Base-by-base conservation (phyloP, 106 monocot genomes). In the Amphibolis antarctica region DNA sequence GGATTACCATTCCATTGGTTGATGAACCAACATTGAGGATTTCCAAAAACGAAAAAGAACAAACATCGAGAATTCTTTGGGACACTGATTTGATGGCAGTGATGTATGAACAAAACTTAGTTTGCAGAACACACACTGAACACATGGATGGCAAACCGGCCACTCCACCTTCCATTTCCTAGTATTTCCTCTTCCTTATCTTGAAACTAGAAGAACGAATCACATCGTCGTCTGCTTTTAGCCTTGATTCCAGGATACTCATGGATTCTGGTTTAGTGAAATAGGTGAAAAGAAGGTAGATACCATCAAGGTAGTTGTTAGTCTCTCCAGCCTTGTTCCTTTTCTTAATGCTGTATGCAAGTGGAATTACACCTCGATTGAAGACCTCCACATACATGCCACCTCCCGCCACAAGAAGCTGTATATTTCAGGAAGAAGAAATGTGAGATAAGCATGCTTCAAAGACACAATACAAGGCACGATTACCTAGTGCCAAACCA, bases 381-480 rank as follows among this genome's bases (percentile, higher is more conserved):
- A 89, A 94, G 45, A 86, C 89, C 65, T 89, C 86, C 31, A 89
- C 75, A 15, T 89, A 89, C 93, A 94, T 86, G 29, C 80, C 93
- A 49, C 89, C 93, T 1, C 93, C 93, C 46, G 88, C 89, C 19
- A 89, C 89, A 46, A 94, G 93, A 46, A 94, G 52, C 89, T 94
- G 75, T 69, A 73, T 18, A 31, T 26, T 28, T 23, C 3, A 60
- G 50, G 19, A 28, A 23, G 14, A 57, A 57, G 26, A 57, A 3
- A 28, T 12, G 10, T 9, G 23, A 25, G 26, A 24, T 28, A 57
- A 57, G 7, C 26, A 15, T 28, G 28, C 28, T 5, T 13, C 4
- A 10, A 26, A 11, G 23, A 10, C 57, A 57, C 12, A 53, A 53
- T 7, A 22, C 19, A 7, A 51, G 0, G 50, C 50, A 51, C 17